Percentiles rank a stretch among this genome's conserved stretches.
These are phyloP conservation scores for Hemileccinum rubropunctum DNA, from an alignment of 768 basidiomycete genomes.

Conservation along the genomic window DNA sequence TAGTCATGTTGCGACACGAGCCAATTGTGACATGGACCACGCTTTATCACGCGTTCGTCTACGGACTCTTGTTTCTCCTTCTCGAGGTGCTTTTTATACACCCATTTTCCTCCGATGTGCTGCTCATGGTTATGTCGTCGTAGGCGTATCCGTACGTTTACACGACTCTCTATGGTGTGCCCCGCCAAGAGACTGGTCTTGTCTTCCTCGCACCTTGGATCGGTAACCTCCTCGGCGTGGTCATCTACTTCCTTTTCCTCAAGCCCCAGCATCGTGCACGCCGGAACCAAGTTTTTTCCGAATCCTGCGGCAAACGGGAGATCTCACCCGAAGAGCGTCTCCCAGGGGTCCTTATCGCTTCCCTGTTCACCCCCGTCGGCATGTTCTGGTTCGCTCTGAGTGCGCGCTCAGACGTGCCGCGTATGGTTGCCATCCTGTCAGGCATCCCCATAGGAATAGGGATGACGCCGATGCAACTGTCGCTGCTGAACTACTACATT, in stretches of 20 bases:
- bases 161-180: constrained; percentile 18
- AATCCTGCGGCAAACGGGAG: constrained; percentile 19
- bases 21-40: constrained; percentile 29
- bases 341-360: constrained; percentile 22
- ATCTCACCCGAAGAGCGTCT: constrained; percentile 26
- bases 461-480: constrained; percentile 27
- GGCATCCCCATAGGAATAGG: constrained; percentile 26
- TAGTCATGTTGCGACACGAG: constrained; percentile 25
- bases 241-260: constrained; percentile 23
- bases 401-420: constrained; percentile 10
- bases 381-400: constrained; percentile 26
- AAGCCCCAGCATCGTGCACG: constrained; percentile 20
- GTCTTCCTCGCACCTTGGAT: constrained; percentile 24
- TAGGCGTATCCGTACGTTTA: constrained; percentile 24
- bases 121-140: not conserved
- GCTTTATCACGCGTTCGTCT: constrained; percentile 27
- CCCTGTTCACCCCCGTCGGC: constrained; percentile 25
- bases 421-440: constrained; percentile 15
- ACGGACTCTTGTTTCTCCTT: constrained; percentile 28
- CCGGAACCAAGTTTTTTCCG: constrained; percentile 10
- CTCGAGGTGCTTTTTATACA: constrained; percentile 17
- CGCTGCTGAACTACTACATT: constrained; percentile 26
- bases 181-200: constrained; percentile 18
- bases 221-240: constrained; percentile 24
- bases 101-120: not conserved